Percentiles rank a stretch among this genome's conserved stretches.
phyloP scores from a whole-genome alignment of 2,329 filamentous ascomycete genomes.

The Aurifilum marmelostoma region DNA sequence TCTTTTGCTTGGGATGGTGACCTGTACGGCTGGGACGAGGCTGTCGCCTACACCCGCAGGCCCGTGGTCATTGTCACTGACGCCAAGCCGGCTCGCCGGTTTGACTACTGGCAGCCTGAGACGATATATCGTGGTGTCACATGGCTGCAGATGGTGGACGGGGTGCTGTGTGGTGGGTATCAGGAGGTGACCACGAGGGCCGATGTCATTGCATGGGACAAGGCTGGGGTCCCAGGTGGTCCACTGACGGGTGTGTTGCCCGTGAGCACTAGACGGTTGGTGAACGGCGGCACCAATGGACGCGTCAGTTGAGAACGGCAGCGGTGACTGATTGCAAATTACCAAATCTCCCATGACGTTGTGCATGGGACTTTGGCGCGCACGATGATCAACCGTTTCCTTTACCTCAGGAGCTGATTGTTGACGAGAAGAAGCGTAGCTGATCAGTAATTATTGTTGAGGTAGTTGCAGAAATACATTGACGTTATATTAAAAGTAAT shows the following conservation, averaged over 20 bases:
- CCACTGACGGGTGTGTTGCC: not conserved
- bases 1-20: slow-evolving; percentile 28
- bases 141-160: slow-evolving; percentile 11
- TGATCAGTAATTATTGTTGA: not conserved
- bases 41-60: slow-evolving; percentile 17
- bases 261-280: not conserved
- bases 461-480: not conserved
- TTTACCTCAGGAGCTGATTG: too few relatives aligned
- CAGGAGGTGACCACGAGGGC: not conserved
- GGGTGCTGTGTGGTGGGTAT: not conserved
- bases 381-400: not conserved
- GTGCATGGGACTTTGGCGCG: not conserved
- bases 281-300: not conserved
- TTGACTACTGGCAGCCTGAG: not conserved
- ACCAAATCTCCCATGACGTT: not conserved
- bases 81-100: not conserved
- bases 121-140: slow-evolving; percentile 4
- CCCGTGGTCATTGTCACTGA: slow-evolving; percentile 15
- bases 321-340: not conserved
- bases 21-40: slow-evolving; percentile 28
- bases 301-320: too few relatives aligned
- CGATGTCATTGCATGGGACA: slow-evolving; percentile 14
- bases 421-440: too few relatives aligned
- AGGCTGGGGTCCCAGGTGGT: not conserved
- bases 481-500: not conserved